phyloP scores from a whole-genome alignment of 768 basidiomycete genomes.

The Tricholoma matsutake region DNA sequence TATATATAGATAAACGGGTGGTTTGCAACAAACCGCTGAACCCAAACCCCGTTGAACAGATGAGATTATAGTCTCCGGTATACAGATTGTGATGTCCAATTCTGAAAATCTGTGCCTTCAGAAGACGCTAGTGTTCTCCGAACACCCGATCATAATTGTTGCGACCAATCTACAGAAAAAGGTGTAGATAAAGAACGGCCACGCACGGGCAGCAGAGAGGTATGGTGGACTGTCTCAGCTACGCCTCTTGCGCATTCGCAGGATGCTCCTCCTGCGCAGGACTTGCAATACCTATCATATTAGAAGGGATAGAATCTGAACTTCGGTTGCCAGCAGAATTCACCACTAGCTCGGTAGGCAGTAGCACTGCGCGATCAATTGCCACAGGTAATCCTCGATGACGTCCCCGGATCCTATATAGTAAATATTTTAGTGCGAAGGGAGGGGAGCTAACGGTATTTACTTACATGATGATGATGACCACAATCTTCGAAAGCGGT shows the following conservation, averaged over 20 bases:
- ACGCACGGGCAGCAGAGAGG: no score
- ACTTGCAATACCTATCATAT: neutral
- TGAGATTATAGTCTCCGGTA: no score
- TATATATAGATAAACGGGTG: no score
- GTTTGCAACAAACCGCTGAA: neutral
- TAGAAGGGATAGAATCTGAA: neutral
- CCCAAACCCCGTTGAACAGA: neutral
- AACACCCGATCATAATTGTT: neutral
- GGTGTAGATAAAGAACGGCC: neutral
- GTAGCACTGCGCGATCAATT: slow-evolving; percentile 54
- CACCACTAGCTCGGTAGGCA: slow-evolving; percentile 31
- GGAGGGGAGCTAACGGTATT: neutral
- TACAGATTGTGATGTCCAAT: no score
- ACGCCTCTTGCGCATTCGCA: neutral
- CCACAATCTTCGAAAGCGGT: slow-evolving; percentile 67
- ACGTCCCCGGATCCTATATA: slow-evolving; percentile 59
- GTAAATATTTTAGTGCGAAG: neutral
- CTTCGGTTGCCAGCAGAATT: neutral
- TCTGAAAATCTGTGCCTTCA: neutral
- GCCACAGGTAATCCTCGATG: slow-evolving; percentile 71
- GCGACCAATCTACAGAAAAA: neutral
- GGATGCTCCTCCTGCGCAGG: neutral
- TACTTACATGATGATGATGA: slow-evolving; percentile 65
- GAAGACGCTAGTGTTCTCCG: neutral
- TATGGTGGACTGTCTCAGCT: neutral